These are phyloP conservation scores for Suhomyces bokatorum DNA, from an alignment of 1,139 yeast genomes.

Conservation along the genomic window DNA sequence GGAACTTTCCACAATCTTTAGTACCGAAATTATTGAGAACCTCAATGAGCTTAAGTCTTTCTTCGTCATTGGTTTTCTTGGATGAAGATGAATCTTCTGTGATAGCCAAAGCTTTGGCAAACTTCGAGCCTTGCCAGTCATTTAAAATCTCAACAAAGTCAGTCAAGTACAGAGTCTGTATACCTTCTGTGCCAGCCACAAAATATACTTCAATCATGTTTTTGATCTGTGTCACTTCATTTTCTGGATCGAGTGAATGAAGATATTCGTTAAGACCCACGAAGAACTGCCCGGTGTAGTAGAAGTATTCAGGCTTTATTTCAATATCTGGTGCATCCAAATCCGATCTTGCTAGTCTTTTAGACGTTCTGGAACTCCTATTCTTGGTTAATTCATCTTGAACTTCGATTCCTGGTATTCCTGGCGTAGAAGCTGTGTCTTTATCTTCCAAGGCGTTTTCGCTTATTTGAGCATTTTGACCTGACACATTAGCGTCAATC, in stretches of 20 bases:
- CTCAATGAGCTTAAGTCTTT: conserved; percentile 37
- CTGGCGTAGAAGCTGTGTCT: background rate
- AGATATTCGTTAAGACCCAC: conserved; percentile 22
- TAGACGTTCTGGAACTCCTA: conserved; percentile 37
- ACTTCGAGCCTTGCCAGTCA: conserved; percentile 24
- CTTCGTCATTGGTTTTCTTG: conserved; percentile 28
- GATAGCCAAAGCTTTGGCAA: conserved; percentile 17
- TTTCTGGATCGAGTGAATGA: conserved; percentile 2
- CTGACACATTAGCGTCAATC: too few species aligned
- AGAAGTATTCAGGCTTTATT: conserved; percentile 26
- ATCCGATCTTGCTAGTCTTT: conserved; percentile 36
- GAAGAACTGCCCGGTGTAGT: conserved; percentile 27
- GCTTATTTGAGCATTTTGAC: background rate
- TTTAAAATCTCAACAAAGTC: conserved; percentile 31
- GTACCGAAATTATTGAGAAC: conserved; percentile 40
- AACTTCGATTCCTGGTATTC: conserved; percentile 14
- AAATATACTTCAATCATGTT: conserved; percentile 27
- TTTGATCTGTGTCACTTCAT: conserved; percentile 9
- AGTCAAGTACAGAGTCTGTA: conserved; percentile 14
- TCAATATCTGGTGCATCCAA: conserved; percentile 22
- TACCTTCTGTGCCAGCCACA: conserved; percentile 1
- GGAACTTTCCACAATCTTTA: conserved; percentile 15
- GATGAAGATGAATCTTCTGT: conserved; percentile 17
- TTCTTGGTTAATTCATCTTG: conserved; percentile 2
- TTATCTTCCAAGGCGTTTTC: background rate